These are phyloP conservation scores for Leishmania amazonensis DNA, from an alignment of 208 protist genomes.

Conservation along the genomic window DNA sequence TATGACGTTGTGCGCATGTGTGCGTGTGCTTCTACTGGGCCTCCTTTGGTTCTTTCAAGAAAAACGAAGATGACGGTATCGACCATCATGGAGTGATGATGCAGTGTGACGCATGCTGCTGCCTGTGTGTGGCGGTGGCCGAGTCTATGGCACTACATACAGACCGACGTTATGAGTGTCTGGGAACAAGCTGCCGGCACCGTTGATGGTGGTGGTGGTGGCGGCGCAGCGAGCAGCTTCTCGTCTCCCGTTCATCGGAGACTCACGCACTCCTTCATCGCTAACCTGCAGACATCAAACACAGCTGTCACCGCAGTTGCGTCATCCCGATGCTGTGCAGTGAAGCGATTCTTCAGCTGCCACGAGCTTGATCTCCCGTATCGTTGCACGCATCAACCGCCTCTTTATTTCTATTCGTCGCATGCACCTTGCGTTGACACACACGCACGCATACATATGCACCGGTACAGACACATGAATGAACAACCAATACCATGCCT, in stretches of 20 bases:
- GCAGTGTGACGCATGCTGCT: neutral
- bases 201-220: neutral
- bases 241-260: neutral
- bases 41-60: neutral
- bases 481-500: neutral
- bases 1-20: neutral
- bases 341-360: neutral
- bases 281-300: neutral
- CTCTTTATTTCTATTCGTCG: conserved; percentile 11
- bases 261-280: neutral
- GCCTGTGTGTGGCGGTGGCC: neutral
- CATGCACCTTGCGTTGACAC: neutral
- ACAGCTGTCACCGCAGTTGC: neutral
- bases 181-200: neutral
- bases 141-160: neutral
- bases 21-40: neutral
- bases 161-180: neutral
- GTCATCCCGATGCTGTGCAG: neutral
- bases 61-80: neutral
- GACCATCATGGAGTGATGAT: neutral
- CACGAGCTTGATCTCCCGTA: neutral
- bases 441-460: neutral
- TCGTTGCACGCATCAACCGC: neutral
- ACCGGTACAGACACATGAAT: neutral
- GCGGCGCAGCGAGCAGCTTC: neutral